A percentile compares a stretch with the other conserved stretches of the same genome.
phyloP scores from a whole-genome alignment of 2,329 filamentous ascomycete species.

The Trematosphaeria pertusa region DNA sequence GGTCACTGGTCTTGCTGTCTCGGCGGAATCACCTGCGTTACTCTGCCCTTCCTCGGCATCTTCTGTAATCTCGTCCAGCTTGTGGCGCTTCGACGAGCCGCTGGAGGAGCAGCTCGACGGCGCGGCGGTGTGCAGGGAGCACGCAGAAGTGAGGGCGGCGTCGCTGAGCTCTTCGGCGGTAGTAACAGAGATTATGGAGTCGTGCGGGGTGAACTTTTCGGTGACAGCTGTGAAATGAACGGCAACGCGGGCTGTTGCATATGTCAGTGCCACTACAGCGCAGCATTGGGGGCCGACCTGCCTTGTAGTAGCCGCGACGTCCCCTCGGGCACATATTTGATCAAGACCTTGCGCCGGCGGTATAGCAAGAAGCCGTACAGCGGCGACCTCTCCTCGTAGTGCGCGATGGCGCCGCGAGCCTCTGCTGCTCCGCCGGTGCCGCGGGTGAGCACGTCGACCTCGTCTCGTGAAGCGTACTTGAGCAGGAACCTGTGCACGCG shows the following conservation, averaged over 20 bases:
- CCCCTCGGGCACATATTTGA: slow-evolving; percentile 91
- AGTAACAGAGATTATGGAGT: slow-evolving; percentile 80
- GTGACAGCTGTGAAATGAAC: slow-evolving; percentile 69
- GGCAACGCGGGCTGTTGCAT: slow-evolving; percentile 75
- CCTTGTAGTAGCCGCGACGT: slow-evolving; percentile 93
- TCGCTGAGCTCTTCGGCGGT: slow-evolving; percentile 82
- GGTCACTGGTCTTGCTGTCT: slow-evolving; percentile 26
- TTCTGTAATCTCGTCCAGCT: slow-evolving; percentile 92
- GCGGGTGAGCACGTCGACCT: slow-evolving; percentile 76
- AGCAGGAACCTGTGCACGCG: slow-evolving; percentile 79
- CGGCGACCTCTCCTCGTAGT: slow-evolving; percentile 84
- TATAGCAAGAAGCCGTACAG: slow-evolving; percentile 93
- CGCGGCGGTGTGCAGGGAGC: slow-evolving; percentile 86
- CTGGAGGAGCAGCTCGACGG: slow-evolving; percentile 85
- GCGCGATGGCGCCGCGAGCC: slow-evolving; percentile 76
- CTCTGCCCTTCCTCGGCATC: slow-evolving; percentile 77
- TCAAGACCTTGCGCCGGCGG: slow-evolving; percentile 83
- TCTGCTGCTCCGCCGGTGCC: slow-evolving; percentile 86
- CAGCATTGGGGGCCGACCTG: slow-evolving; percentile 52
- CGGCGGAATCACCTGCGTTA: slow-evolving; percentile 22
- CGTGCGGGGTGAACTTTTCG: slow-evolving; percentile 80
- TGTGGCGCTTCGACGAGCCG: slow-evolving; percentile 76
- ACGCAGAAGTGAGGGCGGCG: slow-evolving; percentile 84
- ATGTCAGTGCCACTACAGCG: slow-evolving; percentile 24
- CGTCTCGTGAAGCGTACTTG: slow-evolving; percentile 88